These are phyloP conservation scores for Scorias spongiosa DNA, from an alignment of 2,329 filamentous ascomycete genomes.

Conservation along the genomic window DNA sequence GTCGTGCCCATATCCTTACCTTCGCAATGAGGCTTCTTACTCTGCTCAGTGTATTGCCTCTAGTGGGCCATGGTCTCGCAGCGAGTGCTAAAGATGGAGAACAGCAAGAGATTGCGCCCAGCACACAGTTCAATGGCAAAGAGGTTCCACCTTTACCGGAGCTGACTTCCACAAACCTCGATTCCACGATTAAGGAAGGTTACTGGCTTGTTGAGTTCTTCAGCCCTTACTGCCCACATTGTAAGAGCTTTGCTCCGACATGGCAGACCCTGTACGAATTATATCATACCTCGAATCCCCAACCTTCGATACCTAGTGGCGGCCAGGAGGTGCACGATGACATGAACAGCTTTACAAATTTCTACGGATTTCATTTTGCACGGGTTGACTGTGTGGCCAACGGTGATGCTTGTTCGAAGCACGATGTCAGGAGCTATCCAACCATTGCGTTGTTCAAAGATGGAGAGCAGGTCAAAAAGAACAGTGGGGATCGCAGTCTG, in stretches of 20 bases:
- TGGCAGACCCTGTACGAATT: slow-evolving; percentile 92
- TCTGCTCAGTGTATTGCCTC: neutral
- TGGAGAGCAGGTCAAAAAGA: slow-evolving; percentile 49
- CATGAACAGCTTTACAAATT: slow-evolving; percentile 57
- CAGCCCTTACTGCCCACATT: slow-evolving; percentile 49
- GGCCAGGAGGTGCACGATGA: slow-evolving; percentile 29
- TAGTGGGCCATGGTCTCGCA: neutral
- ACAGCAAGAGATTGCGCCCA: neutral
- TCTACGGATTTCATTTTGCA: slow-evolving; percentile 81
- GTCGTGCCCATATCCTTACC: neutral
- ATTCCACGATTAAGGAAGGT: slow-evolving; percentile 45
- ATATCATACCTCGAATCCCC: slow-evolving; percentile 75
- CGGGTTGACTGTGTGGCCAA: slow-evolving; percentile 74
- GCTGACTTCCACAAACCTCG: slow-evolving; percentile 42
- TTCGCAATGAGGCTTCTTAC: neutral
- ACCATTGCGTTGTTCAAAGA: slow-evolving; percentile 68
- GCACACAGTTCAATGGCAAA: slow-evolving; percentile 50
- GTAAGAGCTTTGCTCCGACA: slow-evolving; percentile 61
- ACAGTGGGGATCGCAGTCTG: slow-evolving; percentile 55
- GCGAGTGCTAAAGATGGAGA: neutral
- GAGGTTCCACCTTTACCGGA: slow-evolving; percentile 50
- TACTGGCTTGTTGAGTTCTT: slow-evolving; percentile 47
- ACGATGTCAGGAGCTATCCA: slow-evolving; percentile 57
- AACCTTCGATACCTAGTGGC: slow-evolving; percentile 35
- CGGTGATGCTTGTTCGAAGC: slow-evolving; percentile 57